Evolutionary conservation across 179 eudicot genomes (phyloP).

Genomic region (Corrigiola litoralis): DNA sequence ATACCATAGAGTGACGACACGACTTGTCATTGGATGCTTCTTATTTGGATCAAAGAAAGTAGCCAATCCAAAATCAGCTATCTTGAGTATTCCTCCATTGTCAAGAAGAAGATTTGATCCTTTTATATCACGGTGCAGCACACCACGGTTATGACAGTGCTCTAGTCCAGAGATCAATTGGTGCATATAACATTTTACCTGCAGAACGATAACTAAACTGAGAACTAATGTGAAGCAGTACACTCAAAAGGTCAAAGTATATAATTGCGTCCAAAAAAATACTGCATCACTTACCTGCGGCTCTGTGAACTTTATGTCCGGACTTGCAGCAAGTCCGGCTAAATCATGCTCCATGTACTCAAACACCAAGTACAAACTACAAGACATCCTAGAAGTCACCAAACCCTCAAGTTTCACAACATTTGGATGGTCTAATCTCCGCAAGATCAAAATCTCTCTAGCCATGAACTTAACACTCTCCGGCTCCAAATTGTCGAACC

Average conservation of each 20-base stretch:
- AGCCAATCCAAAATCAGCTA: slow-evolving; percentile 86
- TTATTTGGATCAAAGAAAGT: slow-evolving; percentile 63
- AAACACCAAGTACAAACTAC: slow-evolving; percentile 58
- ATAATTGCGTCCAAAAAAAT: neutral
- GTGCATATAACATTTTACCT: slow-evolving; percentile 84
- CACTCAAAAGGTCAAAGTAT: neutral
- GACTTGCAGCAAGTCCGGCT: slow-evolving; percentile 66
- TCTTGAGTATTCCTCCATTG: slow-evolving; percentile 60
- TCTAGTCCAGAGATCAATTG: slow-evolving; percentile 79
- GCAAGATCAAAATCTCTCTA: slow-evolving; percentile 71
- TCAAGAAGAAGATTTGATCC: slow-evolving; percentile 83
- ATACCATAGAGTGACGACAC: slow-evolving; percentile 87
- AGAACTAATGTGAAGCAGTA: neutral
- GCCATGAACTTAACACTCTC: slow-evolving; percentile 87
- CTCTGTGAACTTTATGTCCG: slow-evolving; percentile 54
- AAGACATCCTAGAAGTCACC: slow-evolving; percentile 62
- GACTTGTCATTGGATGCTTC: slow-evolving; percentile 74
- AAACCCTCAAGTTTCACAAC: slow-evolving; percentile 65
- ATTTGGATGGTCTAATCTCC: slow-evolving; percentile 76
- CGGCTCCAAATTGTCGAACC: slow-evolving; percentile 79
- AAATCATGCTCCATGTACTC: slow-evolving; percentile 71
- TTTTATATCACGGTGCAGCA: slow-evolving; percentile 85
- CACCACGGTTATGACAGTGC: slow-evolving; percentile 75
- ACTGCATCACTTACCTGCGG: slow-evolving; percentile 29
- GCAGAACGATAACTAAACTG: slow-evolving; percentile 19